Evolutionary conservation across 1,284 basidiomycete species (phyloP), one percentile per base, ranked within the genome.

Genomic region (Coniferiporia weirii): DNA sequence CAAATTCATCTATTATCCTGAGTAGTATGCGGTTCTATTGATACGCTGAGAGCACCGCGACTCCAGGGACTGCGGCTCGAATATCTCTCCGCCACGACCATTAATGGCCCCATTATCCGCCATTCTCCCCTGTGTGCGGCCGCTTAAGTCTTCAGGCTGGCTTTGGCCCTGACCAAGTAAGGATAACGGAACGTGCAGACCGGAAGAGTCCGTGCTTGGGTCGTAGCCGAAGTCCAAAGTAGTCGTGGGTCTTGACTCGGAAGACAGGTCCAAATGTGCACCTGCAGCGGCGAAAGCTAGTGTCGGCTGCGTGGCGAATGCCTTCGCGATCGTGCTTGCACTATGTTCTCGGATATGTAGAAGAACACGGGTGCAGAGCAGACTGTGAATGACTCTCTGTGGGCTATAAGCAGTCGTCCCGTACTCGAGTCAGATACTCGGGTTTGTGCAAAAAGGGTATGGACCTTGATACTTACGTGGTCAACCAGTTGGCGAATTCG

Each of bases 381-480:
- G 67, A 7, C 75, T 76, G 66, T 77, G 76, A 19, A 78, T 60
- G 15, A 76, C 73, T 43, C 75, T 72, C 61, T 77, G 76, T 5
- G 74, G 75, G 9, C 75, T 77, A 43, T 15, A 7, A 45, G 22
- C 12, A 17, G 19, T 46, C 13, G 19, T 27, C 32, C 5, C 8
- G 17, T 34, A 32, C 8, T 13, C 17, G 15, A n/a, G 4, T 9
- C 38, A 27, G 27, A 5, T 27, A 27, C 27, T 27, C 27, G 27
- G 27, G 27, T 27, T 27, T 27, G 27, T 5, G 27, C 27, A 27
- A 2, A 27, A 5, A n/a, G n/a, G 43, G 43, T 15, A 15, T 12
- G n/a, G n/a, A 44, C 10, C 10, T 32, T 38, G 40, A n/a, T 13
- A 66, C 71, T 52, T 57, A 76, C 75, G 72, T 72, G 47, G 72